Conservation (phyloP, 1,284 basidiomycete genomes). For the Pascua sp. region DNA sequence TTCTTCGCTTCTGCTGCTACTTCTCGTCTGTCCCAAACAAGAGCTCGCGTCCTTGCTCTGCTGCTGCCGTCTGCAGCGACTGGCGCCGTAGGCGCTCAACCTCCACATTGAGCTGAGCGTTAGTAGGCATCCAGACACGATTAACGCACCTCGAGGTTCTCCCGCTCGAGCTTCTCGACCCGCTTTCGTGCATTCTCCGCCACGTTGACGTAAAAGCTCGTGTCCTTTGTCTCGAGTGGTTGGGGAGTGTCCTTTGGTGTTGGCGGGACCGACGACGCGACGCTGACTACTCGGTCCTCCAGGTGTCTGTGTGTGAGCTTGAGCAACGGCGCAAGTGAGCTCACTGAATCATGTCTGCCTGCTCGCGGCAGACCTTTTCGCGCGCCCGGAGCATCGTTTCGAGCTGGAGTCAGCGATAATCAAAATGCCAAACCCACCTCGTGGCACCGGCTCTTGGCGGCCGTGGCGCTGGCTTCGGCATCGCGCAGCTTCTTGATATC, state of each 20-base stretch:
- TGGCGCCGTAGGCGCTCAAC: constrained; percentile 16
- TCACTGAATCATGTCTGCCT: constrained; percentile 18
- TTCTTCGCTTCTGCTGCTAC: no score
- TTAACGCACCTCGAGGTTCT: constrained; percentile 26
- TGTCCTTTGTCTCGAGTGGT: neutral
- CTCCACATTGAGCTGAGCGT: constrained; percentile 11
- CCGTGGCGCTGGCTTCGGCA: constrained; percentile 22
- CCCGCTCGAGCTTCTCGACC: constrained; percentile 29
- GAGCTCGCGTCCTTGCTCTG: constrained; percentile 2
- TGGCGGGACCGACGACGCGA: neutral
- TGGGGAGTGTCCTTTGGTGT: neutral
- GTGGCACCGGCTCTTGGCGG: constrained; percentile 17
- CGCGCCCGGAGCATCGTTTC: constrained; percentile 23
- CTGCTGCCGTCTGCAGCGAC: neutral
- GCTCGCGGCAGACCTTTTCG: constrained; percentile 23
- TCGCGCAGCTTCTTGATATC: constrained; percentile 30
- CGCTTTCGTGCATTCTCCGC: constrained; percentile 24
- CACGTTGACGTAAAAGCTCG: constrained; percentile 21
- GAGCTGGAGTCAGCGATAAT: constrained; percentile 3
- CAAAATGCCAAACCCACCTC: constrained; percentile 5
- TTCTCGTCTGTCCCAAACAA: no score
- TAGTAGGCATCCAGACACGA: no score
- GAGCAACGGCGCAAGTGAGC: neutral
- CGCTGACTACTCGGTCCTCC: constrained; percentile 5
- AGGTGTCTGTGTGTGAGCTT: neutral